Conservation (phyloP, 2,329 filamentous ascomycete species). For the Epichloe coenophiala region DNA sequence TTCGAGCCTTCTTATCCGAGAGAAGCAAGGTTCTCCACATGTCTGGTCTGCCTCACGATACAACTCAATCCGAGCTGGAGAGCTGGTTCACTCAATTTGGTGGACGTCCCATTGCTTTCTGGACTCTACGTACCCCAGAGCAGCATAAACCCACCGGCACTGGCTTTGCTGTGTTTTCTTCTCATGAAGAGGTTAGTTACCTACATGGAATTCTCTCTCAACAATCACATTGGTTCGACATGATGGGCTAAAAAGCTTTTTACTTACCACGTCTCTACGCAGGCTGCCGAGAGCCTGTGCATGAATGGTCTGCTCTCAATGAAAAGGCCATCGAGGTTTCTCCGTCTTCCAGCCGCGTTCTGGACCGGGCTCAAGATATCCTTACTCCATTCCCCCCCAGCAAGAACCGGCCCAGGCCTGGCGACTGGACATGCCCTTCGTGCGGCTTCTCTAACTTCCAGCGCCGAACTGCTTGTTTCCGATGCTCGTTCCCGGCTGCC, state of each 20-base stretch:
- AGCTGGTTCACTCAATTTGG: constrained; percentile 99
- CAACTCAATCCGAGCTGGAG: constrained; percentile 94
- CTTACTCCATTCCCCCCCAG: constrained; percentile 94
- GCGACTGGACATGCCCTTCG: constrained; percentile 97
- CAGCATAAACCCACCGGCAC: constrained; percentile 99
- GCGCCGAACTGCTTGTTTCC: constrained; percentile 94
- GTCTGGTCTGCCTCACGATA: constrained; percentile 93
- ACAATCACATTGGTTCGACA: too few species aligned
- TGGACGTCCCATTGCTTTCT: constrained; percentile 94
- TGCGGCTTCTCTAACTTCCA: constrained; percentile 99
- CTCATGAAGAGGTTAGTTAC: constrained; percentile 82
- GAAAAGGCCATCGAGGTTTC: constrained; percentile 99
- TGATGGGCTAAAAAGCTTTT: too few species aligned
- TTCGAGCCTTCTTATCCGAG: constrained; percentile 89
- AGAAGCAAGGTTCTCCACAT: constrained; percentile 97
- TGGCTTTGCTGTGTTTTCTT: constrained; percentile 96
- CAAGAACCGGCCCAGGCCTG: constrained; percentile 93
- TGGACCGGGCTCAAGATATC: constrained; percentile 91
- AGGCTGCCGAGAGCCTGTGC: constrained; percentile 95
- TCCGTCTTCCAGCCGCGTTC: constrained; percentile 88
- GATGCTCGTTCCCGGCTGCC: constrained; percentile 96
- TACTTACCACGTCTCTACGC: background rate
- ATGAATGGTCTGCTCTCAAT: constrained; percentile 97
- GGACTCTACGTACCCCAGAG: constrained; percentile 93
- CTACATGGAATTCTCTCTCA: background rate